Percentiles rank a stretch among this genome's conserved stretches.
phyloP scores from a whole-genome alignment of 106 monocot genomes.

The Dendrobium nobile region DNA sequence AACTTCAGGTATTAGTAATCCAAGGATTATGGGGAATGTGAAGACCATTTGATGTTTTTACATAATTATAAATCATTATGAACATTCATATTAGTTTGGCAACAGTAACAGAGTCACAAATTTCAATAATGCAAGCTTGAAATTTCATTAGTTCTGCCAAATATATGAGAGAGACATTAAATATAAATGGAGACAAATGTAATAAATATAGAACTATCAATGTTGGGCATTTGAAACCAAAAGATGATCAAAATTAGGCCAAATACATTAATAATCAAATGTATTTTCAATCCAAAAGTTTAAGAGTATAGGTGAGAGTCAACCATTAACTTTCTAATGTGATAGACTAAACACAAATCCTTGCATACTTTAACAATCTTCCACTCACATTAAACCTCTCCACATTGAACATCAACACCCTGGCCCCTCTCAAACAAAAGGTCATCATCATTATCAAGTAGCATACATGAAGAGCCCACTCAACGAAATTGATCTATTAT shows the following conservation, averaged over 20 bases:
- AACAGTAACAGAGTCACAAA: neutral
- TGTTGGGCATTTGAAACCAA: neutral
- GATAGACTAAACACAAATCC: neutral
- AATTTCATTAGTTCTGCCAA: neutral
- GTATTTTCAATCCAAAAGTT: too few relatives aligned
- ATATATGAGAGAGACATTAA: neutral
- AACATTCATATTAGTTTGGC: neutral
- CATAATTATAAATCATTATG: neutral
- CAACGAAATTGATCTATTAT: too few relatives aligned
- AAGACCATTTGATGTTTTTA: neutral
- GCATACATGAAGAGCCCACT: too few relatives aligned
- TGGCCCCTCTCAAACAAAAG: too few relatives aligned
- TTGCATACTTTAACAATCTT: neutral
- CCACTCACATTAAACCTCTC: too few relatives aligned
- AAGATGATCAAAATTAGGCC: neutral
- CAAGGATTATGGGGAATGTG: neutral
- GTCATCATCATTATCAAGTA: too few relatives aligned
- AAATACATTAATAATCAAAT: neutral
- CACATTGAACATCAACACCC: too few relatives aligned
- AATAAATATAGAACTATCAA: neutral
- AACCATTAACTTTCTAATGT: neutral
- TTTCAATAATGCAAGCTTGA: neutral
- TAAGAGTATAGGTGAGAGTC: too few relatives aligned
- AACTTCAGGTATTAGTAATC: neutral
- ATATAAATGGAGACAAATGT: neutral